These are phyloP conservation scores for Cordyceps militaris DNA, from an alignment of 2,329 filamentous ascomycete genomes.

Conservation along the genomic window DNA sequence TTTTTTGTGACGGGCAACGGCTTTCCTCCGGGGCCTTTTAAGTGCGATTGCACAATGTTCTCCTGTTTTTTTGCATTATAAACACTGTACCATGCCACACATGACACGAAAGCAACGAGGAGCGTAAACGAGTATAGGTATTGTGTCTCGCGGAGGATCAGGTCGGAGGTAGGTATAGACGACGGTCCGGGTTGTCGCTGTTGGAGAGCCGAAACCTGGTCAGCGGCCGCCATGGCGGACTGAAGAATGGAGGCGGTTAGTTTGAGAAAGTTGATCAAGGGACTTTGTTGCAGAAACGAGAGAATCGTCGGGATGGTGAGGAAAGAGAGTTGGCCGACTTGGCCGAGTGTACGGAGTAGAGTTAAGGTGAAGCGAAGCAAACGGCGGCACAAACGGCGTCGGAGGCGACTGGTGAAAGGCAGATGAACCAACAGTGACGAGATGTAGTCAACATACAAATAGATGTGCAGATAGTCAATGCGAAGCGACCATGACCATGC, in stretches of 20 bases:
- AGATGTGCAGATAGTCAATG: background rate
- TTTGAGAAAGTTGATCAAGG: background rate
- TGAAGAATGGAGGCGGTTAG: conserved; percentile 12
- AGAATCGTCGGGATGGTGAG: background rate
- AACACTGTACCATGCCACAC: conserved; percentile 47
- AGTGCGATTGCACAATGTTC: conserved; percentile 37
- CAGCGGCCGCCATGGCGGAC: conserved; percentile 30
- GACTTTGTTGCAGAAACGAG: background rate
- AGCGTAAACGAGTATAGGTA: conserved; percentile 47
- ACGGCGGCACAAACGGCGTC: background rate
- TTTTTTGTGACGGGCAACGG: conserved; percentile 66
- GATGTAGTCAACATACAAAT: background rate
- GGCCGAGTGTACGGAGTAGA: background rate
- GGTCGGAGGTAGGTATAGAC: conserved; percentile 28
- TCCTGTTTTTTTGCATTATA: conserved; percentile 44
- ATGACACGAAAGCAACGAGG: conserved; percentile 43
- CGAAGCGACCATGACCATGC: conserved; percentile 9
- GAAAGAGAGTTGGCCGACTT: background rate
- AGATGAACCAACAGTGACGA: background rate
- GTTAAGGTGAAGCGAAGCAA: background rate
- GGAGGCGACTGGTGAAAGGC: background rate
- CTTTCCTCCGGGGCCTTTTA: conserved; percentile 79
- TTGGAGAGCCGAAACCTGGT: conserved; percentile 24
- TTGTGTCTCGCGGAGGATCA: conserved; percentile 39
- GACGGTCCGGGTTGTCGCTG: conserved; percentile 3